A percentile compares a stretch with the other conserved stretches of the same genome.
phyloP scores from a whole-genome alignment of 1,284 basidiomycete species.

The Cutaneotrichosporon spelunceum region DNA sequence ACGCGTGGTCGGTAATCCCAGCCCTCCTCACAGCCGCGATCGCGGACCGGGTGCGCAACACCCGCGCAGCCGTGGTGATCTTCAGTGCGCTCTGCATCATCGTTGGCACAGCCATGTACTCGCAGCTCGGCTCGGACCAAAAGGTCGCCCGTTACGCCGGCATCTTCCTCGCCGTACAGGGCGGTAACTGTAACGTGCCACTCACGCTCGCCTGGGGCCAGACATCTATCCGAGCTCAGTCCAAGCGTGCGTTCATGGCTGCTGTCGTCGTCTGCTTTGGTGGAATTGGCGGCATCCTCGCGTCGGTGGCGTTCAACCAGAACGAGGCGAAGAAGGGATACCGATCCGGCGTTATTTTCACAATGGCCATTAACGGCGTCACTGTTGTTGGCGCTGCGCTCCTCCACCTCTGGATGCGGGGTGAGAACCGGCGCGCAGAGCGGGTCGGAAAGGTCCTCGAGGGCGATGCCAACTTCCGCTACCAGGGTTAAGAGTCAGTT shows the following conservation, averaged over 20 bases:
- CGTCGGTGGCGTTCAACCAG: constrained; percentile 18
- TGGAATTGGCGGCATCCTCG: constrained; percentile 52
- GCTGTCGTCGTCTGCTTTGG: constrained; percentile 51
- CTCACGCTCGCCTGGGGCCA: constrained; percentile 44
- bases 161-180: constrained; percentile 51
- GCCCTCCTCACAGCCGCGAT: constrained; percentile 44
- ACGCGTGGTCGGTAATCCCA: constrained; percentile 45
- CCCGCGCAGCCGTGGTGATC: constrained; percentile 10
- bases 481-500: constrained; percentile 12
- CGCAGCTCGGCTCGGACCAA: constrained; percentile 13
- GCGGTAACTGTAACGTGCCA: constrained; percentile 40
- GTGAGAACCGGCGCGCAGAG: constrained; percentile 18
- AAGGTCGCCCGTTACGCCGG: constrained; percentile 50
- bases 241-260: constrained; percentile 46
- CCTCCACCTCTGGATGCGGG: constrained; percentile 16
- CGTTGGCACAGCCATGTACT: constrained; percentile 20
- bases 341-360: constrained; percentile 22
- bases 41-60: constrained; percentile 40
- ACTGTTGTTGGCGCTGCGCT: background rate
- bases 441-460: constrained; percentile 18
- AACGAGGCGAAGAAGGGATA: constrained; percentile 15
- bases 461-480: constrained; percentile 18
- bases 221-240: constrained; percentile 53
- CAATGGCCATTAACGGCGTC: constrained; percentile 17
- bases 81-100: constrained; percentile 18